phyloP scores from a whole-genome alignment of 306 rosid species.

The Cicer yamashitae region DNA sequence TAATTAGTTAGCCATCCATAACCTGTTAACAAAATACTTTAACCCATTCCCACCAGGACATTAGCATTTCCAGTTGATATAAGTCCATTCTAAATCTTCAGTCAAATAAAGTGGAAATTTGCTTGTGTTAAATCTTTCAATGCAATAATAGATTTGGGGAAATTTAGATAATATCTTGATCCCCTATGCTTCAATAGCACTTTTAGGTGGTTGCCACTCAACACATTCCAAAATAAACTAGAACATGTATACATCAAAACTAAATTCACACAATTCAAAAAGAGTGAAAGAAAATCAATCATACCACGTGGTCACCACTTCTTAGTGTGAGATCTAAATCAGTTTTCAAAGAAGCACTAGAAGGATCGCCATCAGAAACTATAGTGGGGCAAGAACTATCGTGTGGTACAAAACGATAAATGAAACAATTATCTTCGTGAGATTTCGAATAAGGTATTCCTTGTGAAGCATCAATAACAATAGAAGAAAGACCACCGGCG shows the following conservation, averaged over 20 bases:
- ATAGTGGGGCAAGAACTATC: constrained; percentile 47
- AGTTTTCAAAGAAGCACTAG: constrained; percentile 49
- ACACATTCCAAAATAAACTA: constrained; percentile 20
- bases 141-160: not conserved
- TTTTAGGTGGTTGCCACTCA: constrained; percentile 6
- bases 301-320: constrained; percentile 91
- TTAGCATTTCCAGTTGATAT: not conserved
- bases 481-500: constrained; percentile 63
- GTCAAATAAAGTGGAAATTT: not conserved
- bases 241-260: constrained; percentile 21
- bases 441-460: constrained; percentile 56
- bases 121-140: not conserved
- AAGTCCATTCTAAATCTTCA: not conserved
- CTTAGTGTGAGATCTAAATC: constrained; percentile 62
- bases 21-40: not conserved
- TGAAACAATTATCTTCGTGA: constrained; percentile 60
- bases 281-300: constrained; percentile 23
- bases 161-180: not conserved
- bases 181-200: not conserved
- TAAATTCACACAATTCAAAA: constrained; percentile 24
- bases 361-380: constrained; percentile 50
- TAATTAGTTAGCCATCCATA: not conserved
- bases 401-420: constrained; percentile 66
- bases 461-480: constrained; percentile 70
- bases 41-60: constrained; percentile 14